Evolutionary conservation across 495 filamentous ascomycete genomes (phyloP).

Genomic region (Podospora appendiculata): DNA sequence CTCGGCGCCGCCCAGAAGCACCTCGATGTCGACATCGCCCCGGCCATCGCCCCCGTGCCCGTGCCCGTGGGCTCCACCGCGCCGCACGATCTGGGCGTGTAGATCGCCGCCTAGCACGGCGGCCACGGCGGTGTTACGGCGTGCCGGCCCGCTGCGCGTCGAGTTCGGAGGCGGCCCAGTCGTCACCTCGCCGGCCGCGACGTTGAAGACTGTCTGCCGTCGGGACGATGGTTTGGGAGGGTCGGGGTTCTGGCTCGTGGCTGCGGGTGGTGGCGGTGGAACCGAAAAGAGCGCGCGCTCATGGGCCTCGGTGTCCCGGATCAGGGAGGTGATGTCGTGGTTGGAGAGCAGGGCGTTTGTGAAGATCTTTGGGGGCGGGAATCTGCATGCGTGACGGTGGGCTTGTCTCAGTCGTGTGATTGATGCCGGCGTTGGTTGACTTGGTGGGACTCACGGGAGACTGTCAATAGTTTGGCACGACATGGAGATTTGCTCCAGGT

Average conservation of each 20-base stretch:
- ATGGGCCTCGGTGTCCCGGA: slow-evolving; percentile 91
- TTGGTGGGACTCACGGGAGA: slow-evolving; percentile 55
- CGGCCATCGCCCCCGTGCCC: slow-evolving; percentile 30
- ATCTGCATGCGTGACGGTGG: slow-evolving; percentile 41
- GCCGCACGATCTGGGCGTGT: slow-evolving; percentile 68
- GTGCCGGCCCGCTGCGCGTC: slow-evolving; percentile 33
- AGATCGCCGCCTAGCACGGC: slow-evolving; percentile 83
- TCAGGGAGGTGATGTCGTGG: slow-evolving; percentile 87
- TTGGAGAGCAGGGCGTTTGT: slow-evolving; percentile 83
- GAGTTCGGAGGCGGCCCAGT: slow-evolving; percentile 34
- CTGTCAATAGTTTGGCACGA: slow-evolving; percentile 77
- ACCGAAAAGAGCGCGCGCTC: slow-evolving; percentile 93
- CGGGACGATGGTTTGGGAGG: slow-evolving; percentile 29
- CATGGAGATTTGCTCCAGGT: slow-evolving; percentile 85
- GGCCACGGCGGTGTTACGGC: slow-evolving; percentile 78
- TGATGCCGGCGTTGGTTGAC: neutral
- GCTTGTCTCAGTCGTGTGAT: neutral
- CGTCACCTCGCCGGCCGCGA: slow-evolving; percentile 46
- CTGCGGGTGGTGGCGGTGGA: slow-evolving; percentile 52
- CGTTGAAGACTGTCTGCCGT: slow-evolving; percentile 49
- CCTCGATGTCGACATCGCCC: slow-evolving; percentile 77
- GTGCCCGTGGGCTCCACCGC: slow-evolving; percentile 26
- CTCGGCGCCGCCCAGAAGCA: slow-evolving; percentile 80
- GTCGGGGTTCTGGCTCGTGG: slow-evolving; percentile 22
- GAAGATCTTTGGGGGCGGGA: slow-evolving; percentile 88